A percentile compares a stretch with the other conserved stretches of the same genome.
These are phyloP conservation scores for Trichaptum fuscoviolaceum DNA, from an alignment of 768 basidiomycete species.

Conservation along the genomic window DNA sequence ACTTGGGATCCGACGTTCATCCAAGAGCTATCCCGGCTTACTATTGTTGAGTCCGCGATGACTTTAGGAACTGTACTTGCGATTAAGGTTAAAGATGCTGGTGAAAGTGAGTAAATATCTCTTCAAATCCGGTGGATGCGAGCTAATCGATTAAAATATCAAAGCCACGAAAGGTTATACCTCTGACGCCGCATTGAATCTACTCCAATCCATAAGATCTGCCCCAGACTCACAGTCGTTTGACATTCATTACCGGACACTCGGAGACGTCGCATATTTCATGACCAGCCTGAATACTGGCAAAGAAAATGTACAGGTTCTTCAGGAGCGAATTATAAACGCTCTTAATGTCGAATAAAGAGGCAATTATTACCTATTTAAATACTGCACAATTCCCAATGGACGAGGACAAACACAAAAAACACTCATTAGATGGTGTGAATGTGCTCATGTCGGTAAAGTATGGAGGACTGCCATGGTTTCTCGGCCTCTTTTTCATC, in stretches of 20 bases:
- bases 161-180: slow-evolving; percentile 35
- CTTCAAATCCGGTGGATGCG: slow-evolving; percentile 5
- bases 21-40: slow-evolving; percentile 47
- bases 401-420: background rate
- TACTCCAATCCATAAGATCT: slow-evolving; percentile 48
- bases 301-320: slow-evolving; percentile 42
- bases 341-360: slow-evolving; percentile 15
- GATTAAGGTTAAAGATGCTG: slow-evolving; percentile 60
- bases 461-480: too few species aligned
- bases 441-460: background rate
- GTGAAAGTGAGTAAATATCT: slow-evolving; percentile 39
- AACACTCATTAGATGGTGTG: background rate
- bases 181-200: slow-evolving; percentile 56
- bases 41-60: slow-evolving; percentile 71
- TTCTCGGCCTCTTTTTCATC: too few species aligned
- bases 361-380: background rate
- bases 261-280: slow-evolving; percentile 91
- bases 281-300: slow-evolving; percentile 83
- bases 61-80: slow-evolving; percentile 81
- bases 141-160: slow-evolving; percentile 4
- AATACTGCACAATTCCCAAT: background rate
- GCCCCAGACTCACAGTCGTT: slow-evolving; percentile 35
- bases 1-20: slow-evolving; percentile 83
- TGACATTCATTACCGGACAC: slow-evolving; percentile 77
- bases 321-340: slow-evolving; percentile 60